These are phyloP conservation scores for Talaromyces pinophilus DNA, from an alignment of 2,329 filamentous ascomycete genomes.

Conservation along the genomic window DNA sequence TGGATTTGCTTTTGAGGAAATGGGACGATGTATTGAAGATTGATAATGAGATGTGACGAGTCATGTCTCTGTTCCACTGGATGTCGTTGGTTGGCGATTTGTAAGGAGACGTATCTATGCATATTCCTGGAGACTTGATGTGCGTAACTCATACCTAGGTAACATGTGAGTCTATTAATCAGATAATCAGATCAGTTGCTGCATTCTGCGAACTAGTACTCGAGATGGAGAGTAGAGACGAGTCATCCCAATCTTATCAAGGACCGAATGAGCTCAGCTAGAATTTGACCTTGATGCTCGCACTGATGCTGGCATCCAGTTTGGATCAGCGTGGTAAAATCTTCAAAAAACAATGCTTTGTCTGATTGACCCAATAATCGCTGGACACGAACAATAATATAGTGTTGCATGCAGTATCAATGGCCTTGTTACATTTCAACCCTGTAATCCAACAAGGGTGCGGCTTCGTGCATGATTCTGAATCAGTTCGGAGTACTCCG, in stretches of 20 bases:
- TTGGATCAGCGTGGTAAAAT: not conserved
- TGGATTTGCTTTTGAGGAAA: conserved; percentile 18
- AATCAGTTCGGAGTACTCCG: not conserved
- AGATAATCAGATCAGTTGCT: not conserved
- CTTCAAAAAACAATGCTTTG: not conserved
- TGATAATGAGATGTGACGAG: conserved; percentile 8
- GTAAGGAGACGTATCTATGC: not conserved
- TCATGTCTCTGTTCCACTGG: conserved; percentile 1
- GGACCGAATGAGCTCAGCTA: not conserved
- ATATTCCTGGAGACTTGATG: not conserved
- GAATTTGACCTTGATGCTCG: not conserved
- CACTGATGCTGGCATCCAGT: not conserved
- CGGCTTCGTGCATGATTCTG: not conserved
- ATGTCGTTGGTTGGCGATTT: not conserved
- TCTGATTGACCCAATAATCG: not conserved
- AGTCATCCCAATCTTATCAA: not conserved
- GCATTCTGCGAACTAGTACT: not conserved
- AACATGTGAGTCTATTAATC: not conserved
- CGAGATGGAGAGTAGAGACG: not conserved
- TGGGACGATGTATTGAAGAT: conserved; percentile 21
- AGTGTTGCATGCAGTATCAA: not conserved
- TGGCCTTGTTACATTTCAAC: not conserved
- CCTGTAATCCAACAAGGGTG: not conserved
- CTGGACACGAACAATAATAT: not conserved
- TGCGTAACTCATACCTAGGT: not conserved